These are phyloP conservation scores for Botryobasidium botryosum DNA, from an alignment of 768 basidiomycete genomes.

Conservation along the genomic window DNA sequence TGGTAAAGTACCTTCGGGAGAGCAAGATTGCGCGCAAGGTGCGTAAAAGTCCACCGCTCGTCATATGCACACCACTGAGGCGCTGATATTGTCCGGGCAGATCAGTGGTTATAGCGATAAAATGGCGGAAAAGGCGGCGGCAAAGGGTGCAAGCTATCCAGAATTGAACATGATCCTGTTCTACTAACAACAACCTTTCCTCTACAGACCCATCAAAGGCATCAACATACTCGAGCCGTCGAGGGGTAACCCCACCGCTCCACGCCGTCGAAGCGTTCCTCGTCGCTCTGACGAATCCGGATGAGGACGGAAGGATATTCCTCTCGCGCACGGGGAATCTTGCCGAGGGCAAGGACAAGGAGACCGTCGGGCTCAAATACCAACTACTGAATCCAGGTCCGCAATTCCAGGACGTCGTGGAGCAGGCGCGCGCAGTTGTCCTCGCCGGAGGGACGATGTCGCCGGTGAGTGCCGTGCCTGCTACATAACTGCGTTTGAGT, in stretches of 20 bases:
- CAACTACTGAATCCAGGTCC: slow-evolving; percentile 85
- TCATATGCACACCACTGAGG: no score
- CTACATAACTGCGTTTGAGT: no score
- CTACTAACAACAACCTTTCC: no score
- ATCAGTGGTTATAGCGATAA: slow-evolving; percentile 74
- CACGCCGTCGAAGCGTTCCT: slow-evolving; percentile 67
- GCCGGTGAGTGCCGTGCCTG: slow-evolving; percentile 38
- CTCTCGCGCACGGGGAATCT: slow-evolving; percentile 8
- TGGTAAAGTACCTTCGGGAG: slow-evolving; percentile 60
- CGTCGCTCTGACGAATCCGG: slow-evolving; percentile 57
- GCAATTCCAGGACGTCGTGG: slow-evolving; percentile 67
- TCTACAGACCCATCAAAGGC: no score
- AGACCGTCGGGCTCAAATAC: slow-evolving; percentile 58
- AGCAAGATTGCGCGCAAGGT: slow-evolving; percentile 55
- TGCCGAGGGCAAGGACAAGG: no score
- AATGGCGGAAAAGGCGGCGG: slow-evolving; percentile 27
- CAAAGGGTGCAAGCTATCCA: no score
- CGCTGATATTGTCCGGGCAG: slow-evolving; percentile 42
- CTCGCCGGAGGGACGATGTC: slow-evolving; percentile 98
- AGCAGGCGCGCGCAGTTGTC: slow-evolving; percentile 66
- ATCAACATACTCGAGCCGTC: no score
- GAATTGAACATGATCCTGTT: no score
- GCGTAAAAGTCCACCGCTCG: neutral
- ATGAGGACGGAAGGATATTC: slow-evolving; percentile 30
- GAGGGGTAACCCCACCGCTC: slow-evolving; percentile 48